Base-by-base conservation (phyloP, 2,329 filamentous ascomycete genomes). In the Orbilia quercus region DNA sequence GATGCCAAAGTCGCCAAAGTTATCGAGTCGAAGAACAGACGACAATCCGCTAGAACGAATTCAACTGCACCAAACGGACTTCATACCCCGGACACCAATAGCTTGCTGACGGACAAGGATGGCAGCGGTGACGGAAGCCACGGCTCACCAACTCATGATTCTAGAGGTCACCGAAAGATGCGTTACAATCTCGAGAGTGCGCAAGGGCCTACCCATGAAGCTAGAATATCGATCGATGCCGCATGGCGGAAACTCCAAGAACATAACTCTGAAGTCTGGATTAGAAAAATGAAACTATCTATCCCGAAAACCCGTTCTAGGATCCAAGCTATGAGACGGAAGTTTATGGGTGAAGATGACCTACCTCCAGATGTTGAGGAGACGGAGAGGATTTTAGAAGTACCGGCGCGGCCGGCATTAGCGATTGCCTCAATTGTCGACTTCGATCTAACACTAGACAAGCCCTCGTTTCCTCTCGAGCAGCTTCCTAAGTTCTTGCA, bases 261-360 rank as follows among this genome's bases (percentile, higher is more conserved):
- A 62, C 88, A 96, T 78, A 96, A 98, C 80, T 87, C 94, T 1
- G 89, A 92, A 77, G 93, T 91, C 64, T 99, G 95, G 95, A 96
- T 92, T 80, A 88, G 87, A 78, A 89, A 94, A 14, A 97, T 99
- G 74, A 75, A 74, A 28, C 66, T 76, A 59, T 67, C 64, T n/a
- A n/a, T 67, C 16, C 62, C 70, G 1, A 67, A 66, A 75, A 89
- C 93, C 55, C 89, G 86, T 70, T 85, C 86, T 31, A 87, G 88
- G n/a, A 91, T 94, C 80, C 89, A 88, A 75, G 92, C 96, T 71
- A 85, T 95, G 54, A 88, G 93, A 16, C 86, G 86, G 28, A 84
- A 90, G 5, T 95, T 97, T 78, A 94, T 90, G 86, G 93, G 93
- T 4, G 83, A 88, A 1, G 91, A 96, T 77, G 88, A 94, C 62